Evolutionary conservation across 129 eudicot species (phyloP).

Genomic region (Dittrichia graveolens): DNA sequence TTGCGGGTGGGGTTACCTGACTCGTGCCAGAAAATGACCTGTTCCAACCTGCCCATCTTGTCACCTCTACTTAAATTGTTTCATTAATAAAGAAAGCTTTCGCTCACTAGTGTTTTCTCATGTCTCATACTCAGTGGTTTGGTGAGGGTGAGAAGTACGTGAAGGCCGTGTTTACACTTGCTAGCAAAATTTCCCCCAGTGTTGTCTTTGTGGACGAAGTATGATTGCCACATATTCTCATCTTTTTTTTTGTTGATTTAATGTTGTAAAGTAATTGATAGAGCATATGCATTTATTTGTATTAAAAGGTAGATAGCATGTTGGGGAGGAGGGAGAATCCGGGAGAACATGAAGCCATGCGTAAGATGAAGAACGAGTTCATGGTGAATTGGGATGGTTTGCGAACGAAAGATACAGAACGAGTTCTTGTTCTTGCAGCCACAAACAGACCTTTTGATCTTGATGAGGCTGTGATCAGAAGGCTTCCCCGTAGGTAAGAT

Average conservation of each 20-base stretch:
- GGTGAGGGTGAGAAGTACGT: conserved; percentile 99
- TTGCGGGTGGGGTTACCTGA: neutral
- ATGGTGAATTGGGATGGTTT: conserved; percentile 99
- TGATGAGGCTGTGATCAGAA: conserved; percentile 91
- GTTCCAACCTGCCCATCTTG: neutral
- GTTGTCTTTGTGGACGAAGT: conserved; percentile 97
- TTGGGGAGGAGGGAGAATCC: conserved; percentile 93
- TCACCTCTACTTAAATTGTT: conserved; percentile 5
- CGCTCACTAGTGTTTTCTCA: conserved; percentile 7
- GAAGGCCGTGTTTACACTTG: conserved; percentile 91
- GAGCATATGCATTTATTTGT: neutral
- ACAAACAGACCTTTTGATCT: conserved; percentile 97
- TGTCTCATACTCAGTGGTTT: conserved; percentile 71
- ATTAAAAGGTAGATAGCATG: conserved; percentile 88
- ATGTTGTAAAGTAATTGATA: neutral
- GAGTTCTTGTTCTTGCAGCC: conserved; percentile 94
- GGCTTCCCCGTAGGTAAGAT: conserved; percentile 88
- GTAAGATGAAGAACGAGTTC: conserved; percentile 95
- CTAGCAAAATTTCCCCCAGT: conserved; percentile 95
- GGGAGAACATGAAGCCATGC: conserved; percentile 96
- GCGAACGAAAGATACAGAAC: conserved; percentile 85
- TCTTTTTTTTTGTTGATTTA: neutral
- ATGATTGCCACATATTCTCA: conserved; percentile 28
- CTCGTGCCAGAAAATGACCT: neutral
- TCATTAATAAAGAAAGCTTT: conserved; percentile 13